These are phyloP conservation scores for Hordeum vulgare DNA, from an alignment of 176 grass and related monocot species.

Conservation along the genomic window MorexV3_pseudomolecules_assembly NC_058522.1:490996709-490997208, in stretches of 20 bases:
- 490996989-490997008: not conserved
- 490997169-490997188: not conserved
- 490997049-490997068: constrained; percentile 18
- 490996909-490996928: constrained; percentile 9
- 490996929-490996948: constrained; percentile 1
- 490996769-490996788: not conserved
- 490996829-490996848: not conserved
- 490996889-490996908: not conserved
- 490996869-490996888: not conserved
- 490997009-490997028: constrained; percentile 38
- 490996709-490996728: not conserved
- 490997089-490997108: not conserved
- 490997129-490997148: not conserved
- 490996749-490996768: not conserved
- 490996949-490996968: constrained; percentile 2
- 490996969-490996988: not conserved
- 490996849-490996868: not conserved
- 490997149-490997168: not conserved
- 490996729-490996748: not conserved
- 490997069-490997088: constrained; percentile 23
- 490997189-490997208: constrained; percentile 48
- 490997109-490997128: not conserved
- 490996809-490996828: not conserved
- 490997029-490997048: constrained; percentile 19
- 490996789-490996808: not conserved